A percentile compares a stretch with the other conserved stretches of the same genome.
These are phyloP conservation scores for Pleurotus ostreatus DNA, from an alignment of 768 basidiomycete species.

Conservation along the genomic window DNA sequence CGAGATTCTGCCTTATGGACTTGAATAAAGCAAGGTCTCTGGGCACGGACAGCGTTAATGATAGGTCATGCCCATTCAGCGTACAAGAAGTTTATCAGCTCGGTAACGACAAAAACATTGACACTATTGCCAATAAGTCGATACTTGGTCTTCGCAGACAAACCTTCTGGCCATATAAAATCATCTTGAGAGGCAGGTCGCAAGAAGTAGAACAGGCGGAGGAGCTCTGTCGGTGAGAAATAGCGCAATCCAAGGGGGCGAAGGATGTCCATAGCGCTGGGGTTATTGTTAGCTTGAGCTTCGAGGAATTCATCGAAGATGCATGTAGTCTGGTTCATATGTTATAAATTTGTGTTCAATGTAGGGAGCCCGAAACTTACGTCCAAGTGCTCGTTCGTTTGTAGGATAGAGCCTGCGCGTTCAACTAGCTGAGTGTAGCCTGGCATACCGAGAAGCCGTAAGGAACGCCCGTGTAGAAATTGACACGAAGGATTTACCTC, in stretches of 20 bases:
- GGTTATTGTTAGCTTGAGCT: constrained; percentile 34
- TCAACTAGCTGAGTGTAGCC: constrained; percentile 78
- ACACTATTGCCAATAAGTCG: constrained; percentile 80
- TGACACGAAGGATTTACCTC: constrained; percentile 42
- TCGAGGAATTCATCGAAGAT: constrained; percentile 41
- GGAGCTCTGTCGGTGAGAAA: constrained; percentile 69
- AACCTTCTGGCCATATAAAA: constrained; percentile 60
- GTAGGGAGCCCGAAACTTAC: constrained; percentile 32
- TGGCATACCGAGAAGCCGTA: constrained; percentile 19
- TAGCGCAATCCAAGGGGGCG: constrained; percentile 64
- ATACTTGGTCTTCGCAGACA: constrained; percentile 70
- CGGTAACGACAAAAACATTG: constrained; percentile 68
- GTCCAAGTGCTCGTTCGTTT: constrained; percentile 63
- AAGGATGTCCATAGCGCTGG: constrained; percentile 49
- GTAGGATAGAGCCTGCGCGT: constrained; percentile 73
- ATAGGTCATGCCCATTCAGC: constrained; percentile 14
- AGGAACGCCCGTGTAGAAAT: neutral
- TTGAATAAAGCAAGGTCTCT: too few relatives aligned
- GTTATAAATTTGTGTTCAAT: neutral
- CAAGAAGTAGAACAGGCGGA: constrained; percentile 63
- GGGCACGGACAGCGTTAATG: too few relatives aligned
- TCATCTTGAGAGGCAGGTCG: constrained; percentile 14
- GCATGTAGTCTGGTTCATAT: constrained; percentile 50
- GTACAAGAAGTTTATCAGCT: constrained; percentile 59
- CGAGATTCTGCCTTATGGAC: too few relatives aligned